phyloP scores from a whole-genome alignment of 2,329 filamentous ascomycete genomes.

The Aspergillus udagawae region DNA sequence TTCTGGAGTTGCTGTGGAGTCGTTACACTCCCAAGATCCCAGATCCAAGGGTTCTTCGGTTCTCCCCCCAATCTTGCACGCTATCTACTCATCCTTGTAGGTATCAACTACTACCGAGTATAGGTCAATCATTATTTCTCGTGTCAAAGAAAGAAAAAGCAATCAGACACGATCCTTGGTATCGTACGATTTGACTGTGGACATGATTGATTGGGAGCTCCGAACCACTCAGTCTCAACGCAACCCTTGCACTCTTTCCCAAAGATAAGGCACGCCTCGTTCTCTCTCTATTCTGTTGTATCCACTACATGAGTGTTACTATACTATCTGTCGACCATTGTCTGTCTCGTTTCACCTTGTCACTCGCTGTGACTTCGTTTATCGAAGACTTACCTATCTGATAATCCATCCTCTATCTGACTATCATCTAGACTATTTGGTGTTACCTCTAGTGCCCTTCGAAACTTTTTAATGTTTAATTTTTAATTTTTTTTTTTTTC shows the following conservation, averaged over 20 bases:
- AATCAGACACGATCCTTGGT: not conserved
- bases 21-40: not conserved
- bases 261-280: not conserved
- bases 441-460: not conserved
- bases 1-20: not conserved
- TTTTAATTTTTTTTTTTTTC: not conserved
- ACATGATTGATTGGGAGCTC: not conserved
- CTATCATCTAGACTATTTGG: not conserved
- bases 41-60: not conserved
- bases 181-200: not conserved
- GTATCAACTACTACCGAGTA: not conserved
- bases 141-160: not conserved
- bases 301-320: not conserved
- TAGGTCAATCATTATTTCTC: not conserved
- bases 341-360: not conserved
- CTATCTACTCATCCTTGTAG: not conserved
- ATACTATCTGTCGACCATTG: not conserved
- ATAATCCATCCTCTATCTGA: not conserved
- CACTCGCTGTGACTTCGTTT: not conserved
- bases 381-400: not conserved
- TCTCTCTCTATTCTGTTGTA: not conserved
- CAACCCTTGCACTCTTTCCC: not conserved
- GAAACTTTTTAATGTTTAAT: not conserved
- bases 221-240: not conserved
- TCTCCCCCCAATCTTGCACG: not conserved